A percentile compares a stretch with the other conserved stretches of the same genome.
phyloP scores from a whole-genome alignment of 1,284 basidiomycete genomes.

The Lentinula novae-zelandiae region DNA sequence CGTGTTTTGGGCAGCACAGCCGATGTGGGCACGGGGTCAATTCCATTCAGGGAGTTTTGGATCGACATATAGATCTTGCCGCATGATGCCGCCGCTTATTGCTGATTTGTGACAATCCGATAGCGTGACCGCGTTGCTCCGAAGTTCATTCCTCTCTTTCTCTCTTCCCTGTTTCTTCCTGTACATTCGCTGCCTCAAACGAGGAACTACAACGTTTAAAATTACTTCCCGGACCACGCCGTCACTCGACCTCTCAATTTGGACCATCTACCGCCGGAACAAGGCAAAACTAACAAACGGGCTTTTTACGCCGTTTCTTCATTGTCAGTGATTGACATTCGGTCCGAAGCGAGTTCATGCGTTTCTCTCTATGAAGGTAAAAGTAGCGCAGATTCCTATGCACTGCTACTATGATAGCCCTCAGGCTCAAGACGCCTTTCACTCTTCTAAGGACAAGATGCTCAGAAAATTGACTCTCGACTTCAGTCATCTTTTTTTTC shows the following conservation, averaged over 20 bases:
- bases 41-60: conserved; percentile 8
- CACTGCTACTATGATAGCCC: too few relatives aligned
- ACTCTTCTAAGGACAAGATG: too few relatives aligned
- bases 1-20: conserved; percentile 15
- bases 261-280: neutral
- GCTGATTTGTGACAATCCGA: neutral
- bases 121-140: neutral
- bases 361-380: neutral
- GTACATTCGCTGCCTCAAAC: neutral
- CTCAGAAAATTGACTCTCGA: too few relatives aligned
- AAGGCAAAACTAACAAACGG: neutral
- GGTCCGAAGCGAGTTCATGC: neutral
- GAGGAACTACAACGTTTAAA: neutral
- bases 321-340: neutral
- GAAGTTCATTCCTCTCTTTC: neutral
- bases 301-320: neutral
- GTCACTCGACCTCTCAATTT: neutral
- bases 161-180: neutral
- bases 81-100: neutral
- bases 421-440: neutral
- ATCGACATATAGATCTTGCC: conserved; percentile 11
- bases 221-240: neutral
- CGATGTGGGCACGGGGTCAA: conserved; percentile 14
- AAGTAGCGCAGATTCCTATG: too few relatives aligned
- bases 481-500: neutral